A percentile compares a stretch with the other conserved stretches of the same genome.
These are phyloP conservation scores for Spencermartinsiella ligniputridi DNA, from an alignment of 1,139 yeast genomes.

Conservation along the genomic window DNA sequence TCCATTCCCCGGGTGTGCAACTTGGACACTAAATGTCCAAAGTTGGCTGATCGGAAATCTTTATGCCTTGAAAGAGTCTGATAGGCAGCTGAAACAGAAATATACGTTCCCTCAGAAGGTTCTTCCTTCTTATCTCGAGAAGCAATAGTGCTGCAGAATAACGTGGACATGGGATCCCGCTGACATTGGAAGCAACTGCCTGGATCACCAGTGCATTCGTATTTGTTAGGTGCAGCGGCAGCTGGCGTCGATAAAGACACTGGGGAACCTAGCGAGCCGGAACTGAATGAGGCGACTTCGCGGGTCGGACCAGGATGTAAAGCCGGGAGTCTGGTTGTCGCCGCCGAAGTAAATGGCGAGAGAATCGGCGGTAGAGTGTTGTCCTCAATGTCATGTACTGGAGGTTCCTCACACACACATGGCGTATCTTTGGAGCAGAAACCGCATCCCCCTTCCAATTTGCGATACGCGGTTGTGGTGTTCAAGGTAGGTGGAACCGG, in stretches of 20 bases:
- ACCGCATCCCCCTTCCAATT: conserved; percentile 60
- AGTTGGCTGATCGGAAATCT: conserved; percentile 66
- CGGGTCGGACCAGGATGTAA: conserved; percentile 61
- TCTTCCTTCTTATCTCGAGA: conserved; percentile 30
- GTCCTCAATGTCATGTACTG: conserved; percentile 13
- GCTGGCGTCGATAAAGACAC: conserved; percentile 17
- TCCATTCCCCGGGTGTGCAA: conserved; percentile 81
- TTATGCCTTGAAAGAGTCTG: conserved; percentile 78
- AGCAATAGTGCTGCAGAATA: conserved; percentile 84
- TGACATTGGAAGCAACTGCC: conserved; percentile 86
- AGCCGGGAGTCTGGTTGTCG: conserved; percentile 42
- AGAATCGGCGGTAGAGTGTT: conserved; percentile 25
- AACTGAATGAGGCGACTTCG: background rate
- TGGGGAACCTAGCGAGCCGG: background rate
- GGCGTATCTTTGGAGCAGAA: conserved; percentile 91
- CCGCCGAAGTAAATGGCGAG: conserved; percentile 11
- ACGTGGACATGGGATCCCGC: conserved; percentile 79
- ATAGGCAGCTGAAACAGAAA: conserved; percentile 86
- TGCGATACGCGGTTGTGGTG: background rate
- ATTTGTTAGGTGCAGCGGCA: conserved; percentile 5
- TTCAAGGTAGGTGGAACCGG: conserved; percentile 3
- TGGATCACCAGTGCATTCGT: conserved; percentile 81
- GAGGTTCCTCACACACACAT: conserved; percentile 60
- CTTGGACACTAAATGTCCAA: conserved; percentile 68
- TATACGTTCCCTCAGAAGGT: conserved; percentile 48